Evolutionary conservation across 179 eudicot species (phyloP), one percentile per base, ranked within the genome.

Genomic region (Gypsophila paniculata): DNA sequence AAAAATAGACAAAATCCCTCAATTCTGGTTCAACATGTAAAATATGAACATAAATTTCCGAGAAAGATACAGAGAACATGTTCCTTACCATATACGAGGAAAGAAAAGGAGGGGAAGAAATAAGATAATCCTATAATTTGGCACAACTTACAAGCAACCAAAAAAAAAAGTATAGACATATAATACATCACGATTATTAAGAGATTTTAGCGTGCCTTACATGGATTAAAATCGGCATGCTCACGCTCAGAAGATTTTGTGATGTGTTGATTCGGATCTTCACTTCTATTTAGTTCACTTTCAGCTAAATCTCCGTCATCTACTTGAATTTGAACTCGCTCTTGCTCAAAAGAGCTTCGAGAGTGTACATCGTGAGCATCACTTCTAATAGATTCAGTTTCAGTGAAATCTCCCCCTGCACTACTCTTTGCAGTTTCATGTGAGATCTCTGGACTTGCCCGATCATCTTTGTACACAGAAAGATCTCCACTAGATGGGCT

Each of bases 351-450:
- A 6, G 77, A 77, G 73, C 74, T 59, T 39, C 55, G 26, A 60
- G 74, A 36, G 14, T 68, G 83, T 34, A 69, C 68, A 61, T 77
- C 82, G 69, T 75, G 75, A 67, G 59, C 68, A 73, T 77, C 85
- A 58, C 73, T 63, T 72, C 57, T 66, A 74, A 61, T 44, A 59
- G 74, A 73, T 68, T 73, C 85, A 72, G 71, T 79, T 76, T 71
- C 83, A 68, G 72, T 65, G 63, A 60, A 69, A 70, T 69, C 74
- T 44, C 66, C 74, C 51, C 17, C 46, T 15, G 0, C 23, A 36
- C 71, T 78, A 81, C 68, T 69, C 39, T 78, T 61, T 38, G 63
- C 36, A 62, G 64, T 74, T 70, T 77, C 81, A 60, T 55, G 71
- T 69, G 65, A 76, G 25, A 55, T 26, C 25, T 70, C 54, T 8